Conservation (phyloP, 2,329 filamentous ascomycete genomes). For the Penicillium sp. region DNA sequence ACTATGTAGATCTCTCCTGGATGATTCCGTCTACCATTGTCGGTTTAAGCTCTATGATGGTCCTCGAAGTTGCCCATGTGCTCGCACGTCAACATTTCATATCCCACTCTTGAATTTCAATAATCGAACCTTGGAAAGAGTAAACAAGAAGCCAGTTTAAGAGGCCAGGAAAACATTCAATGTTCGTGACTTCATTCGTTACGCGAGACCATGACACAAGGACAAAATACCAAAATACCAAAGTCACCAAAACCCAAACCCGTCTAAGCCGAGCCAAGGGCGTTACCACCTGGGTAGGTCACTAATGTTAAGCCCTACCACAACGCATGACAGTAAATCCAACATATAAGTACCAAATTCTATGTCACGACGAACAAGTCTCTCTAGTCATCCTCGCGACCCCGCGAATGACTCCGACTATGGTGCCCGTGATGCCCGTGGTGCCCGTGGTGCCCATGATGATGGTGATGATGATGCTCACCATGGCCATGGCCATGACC, state of each 20-base stretch:
- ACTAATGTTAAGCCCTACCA: not conserved
- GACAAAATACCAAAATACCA: not conserved
- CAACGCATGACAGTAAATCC: not conserved
- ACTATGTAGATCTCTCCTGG: too few species aligned
- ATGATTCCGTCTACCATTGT: too few species aligned
- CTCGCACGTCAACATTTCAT: too few species aligned
- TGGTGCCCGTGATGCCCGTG: constrained; percentile 21
- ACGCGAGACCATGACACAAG: not conserved
- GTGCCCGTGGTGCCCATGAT: constrained; percentile 15
- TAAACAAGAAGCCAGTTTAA: not conserved
- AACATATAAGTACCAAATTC: not conserved
- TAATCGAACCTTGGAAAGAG: not conserved
- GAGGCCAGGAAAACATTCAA: not conserved
- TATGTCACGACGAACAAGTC: not conserved
- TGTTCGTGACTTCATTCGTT: not conserved
- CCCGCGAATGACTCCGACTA: constrained; percentile 17
- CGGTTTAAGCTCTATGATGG: too few species aligned
- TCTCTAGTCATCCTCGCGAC: constrained; percentile 10
- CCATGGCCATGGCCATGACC: constrained; percentile 14
- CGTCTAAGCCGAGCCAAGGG: not conserved
- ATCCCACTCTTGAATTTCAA: not conserved
- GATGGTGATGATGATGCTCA: constrained; percentile 25
- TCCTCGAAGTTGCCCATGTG: too few species aligned
- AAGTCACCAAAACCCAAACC: not conserved
- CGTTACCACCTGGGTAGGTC: not conserved